These are phyloP conservation scores for Drechslerella stenobrocha DNA, from an alignment of 2,329 filamentous ascomycete species.

Conservation along the genomic window DNA sequence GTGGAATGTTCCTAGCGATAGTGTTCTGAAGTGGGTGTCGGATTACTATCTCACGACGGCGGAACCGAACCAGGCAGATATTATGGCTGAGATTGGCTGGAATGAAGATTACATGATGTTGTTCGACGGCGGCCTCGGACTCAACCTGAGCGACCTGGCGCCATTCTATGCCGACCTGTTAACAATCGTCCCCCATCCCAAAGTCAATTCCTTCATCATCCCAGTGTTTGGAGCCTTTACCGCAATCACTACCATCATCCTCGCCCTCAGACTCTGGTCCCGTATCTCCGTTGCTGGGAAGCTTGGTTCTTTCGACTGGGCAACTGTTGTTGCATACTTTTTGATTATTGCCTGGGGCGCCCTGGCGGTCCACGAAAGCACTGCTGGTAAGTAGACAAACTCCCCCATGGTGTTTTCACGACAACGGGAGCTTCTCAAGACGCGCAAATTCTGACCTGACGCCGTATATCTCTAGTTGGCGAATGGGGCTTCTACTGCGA, in stretches of 20 bases:
- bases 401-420: background rate
- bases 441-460: conserved; percentile 1
- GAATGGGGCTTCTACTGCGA: conserved; percentile 43
- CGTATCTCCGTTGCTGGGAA: conserved; percentile 43
- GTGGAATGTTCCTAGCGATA: conserved; percentile 11
- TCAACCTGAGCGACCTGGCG: conserved; percentile 36
- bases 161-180: conserved; percentile 30
- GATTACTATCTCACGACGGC: conserved; percentile 39
- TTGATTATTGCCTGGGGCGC: conserved; percentile 35
- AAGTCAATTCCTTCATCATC: conserved; percentile 31
- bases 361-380: conserved; percentile 33
- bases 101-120: conserved; percentile 32
- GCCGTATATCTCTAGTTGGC: conserved; percentile 17
- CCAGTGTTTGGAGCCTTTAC: conserved; percentile 42
- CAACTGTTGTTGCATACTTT: conserved; percentile 20
- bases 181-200: conserved; percentile 29
- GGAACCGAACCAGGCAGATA: conserved; percentile 25
- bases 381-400: conserved; percentile 24
- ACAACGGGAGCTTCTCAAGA: background rate
- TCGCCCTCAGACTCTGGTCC: conserved; percentile 37
- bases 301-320: conserved; percentile 41
- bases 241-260: conserved; percentile 25
- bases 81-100: conserved; percentile 34
- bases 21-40: conserved; percentile 28
- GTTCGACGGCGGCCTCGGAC: conserved; percentile 31